Base-by-base conservation (phyloP, 2,329 filamentous ascomycete species). In the Penicillium crustosum region DNA sequence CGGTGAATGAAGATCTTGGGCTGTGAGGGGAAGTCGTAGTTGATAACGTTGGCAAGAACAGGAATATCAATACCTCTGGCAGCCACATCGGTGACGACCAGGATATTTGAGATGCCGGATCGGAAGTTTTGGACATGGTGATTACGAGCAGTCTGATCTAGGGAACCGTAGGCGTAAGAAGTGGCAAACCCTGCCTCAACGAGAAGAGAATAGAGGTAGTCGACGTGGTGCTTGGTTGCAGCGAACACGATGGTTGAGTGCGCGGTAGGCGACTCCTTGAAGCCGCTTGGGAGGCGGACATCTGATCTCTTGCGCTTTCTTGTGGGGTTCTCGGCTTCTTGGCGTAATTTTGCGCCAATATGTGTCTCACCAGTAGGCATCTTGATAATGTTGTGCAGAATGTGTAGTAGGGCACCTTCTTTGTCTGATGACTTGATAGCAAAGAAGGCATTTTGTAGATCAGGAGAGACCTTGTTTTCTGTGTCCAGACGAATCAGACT, bases 51-150 rank as follows among this genome's bases (percentile, higher is more conserved):
- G 56, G 91, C 93, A 36, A 99, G 82, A 47, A 97, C 85, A 0
- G 94, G 94, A 65, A 99, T 96, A 85, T 99, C 94, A 61, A 99
- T 95, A 86, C 94, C 93, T 81, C 94, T 85, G 23, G 94, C 94
- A 15, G 94, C 94, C 53, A 99, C 92, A 73, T 99, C 94, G 1
- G 94, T 99, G 44, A 97, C 93, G 3, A 99, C 93, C 9, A 99
- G 79, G 48, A 99, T 92, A 66, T 96, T 93, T 0, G 91, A 89
- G 62, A 89, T 84, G 7, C 94, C 94, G 25, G 82, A 83, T 58
- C 95, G 84, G 74, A 99, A 99, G 62, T 93, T 88, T 58, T 96
- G 89, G 15, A 97, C 91, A 69, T 99, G 92, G 25, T 92, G 89
- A 71, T 93, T 91, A 73, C 94, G 88, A 33, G 94, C 94, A 5